Percentiles rank a stretch among this genome's conserved stretches.
Evolutionary conservation across 345 rosid genomes (phyloP).

Genomic region (Populus euphratica): DNA sequence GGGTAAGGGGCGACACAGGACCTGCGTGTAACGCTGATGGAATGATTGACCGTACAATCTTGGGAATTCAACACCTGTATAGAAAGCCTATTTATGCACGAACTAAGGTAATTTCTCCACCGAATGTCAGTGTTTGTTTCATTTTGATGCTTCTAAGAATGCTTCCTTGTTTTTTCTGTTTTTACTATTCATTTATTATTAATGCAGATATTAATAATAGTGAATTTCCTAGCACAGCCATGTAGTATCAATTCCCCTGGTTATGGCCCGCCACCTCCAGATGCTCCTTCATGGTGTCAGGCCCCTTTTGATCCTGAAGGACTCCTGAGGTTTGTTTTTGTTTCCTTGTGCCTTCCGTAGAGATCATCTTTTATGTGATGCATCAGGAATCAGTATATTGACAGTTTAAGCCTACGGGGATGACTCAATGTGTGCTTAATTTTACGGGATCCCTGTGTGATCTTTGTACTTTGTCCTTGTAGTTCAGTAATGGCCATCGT

Average conservation of each 20-base stretch:
- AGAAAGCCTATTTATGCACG: slow-evolving; percentile 61
- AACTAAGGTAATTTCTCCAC: slow-evolving; percentile 42
- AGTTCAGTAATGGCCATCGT: slow-evolving; percentile 82
- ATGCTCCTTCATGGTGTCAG: slow-evolving; percentile 92
- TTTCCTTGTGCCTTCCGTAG: slow-evolving; percentile 4
- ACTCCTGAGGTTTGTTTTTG: slow-evolving; percentile 54
- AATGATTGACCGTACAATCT: slow-evolving; percentile 65
- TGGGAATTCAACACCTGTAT: slow-evolving; percentile 73
- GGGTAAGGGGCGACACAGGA: slow-evolving; percentile 66
- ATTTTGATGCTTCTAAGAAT: slow-evolving; percentile 1
- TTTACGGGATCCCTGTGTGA: slow-evolving; percentile 5
- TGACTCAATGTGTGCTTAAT: neutral
- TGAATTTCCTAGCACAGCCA: slow-evolving; percentile 35
- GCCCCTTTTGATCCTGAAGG: slow-evolving; percentile 98
- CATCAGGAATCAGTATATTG: neutral
- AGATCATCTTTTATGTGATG: neutral
- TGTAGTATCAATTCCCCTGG: slow-evolving; percentile 77
- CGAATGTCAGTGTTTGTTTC: slow-evolving; percentile 3
- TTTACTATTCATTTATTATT: neutral
- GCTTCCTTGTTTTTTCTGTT: neutral
- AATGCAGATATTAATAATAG: slow-evolving; percentile 1
- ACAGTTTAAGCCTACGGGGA: neutral
- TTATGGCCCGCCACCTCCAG: slow-evolving; percentile 62
- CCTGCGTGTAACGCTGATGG: slow-evolving; percentile 87
- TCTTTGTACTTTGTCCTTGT: slow-evolving; percentile 26